Evolutionary conservation across 352 stramenopile genomes (phyloP).

Genomic region (Pilasporangium apinafurcum): DNA sequence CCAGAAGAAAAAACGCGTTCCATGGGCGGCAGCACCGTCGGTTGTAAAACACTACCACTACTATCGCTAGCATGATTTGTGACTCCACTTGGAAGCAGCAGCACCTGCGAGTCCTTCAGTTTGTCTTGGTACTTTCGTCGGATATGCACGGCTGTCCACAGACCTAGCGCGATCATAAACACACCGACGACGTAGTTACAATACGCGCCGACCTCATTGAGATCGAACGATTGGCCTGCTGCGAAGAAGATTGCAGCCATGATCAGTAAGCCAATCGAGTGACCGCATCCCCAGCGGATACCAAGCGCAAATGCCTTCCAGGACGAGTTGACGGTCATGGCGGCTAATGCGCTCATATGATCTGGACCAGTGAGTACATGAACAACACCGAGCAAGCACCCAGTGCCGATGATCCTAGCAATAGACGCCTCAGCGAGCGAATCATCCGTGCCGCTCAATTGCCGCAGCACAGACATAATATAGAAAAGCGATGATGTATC

Average conservation of each 20-base stretch:
- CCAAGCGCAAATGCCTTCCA: constrained; percentile 79
- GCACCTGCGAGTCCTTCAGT: constrained; percentile 21
- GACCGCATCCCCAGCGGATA: constrained; percentile 87
- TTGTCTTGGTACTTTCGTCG: constrained; percentile 42
- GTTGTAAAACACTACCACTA: neutral
- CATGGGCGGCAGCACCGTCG: constrained; percentile 2
- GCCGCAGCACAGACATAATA: no score
- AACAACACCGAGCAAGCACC: constrained; percentile 9
- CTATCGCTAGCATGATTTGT: neutral
- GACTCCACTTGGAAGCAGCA: constrained; percentile 2
- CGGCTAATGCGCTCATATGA: constrained; percentile 87
- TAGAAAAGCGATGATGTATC: no score
- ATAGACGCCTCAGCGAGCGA: constrained; percentile 14
- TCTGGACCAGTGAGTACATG: constrained; percentile 56
- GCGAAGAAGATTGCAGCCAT: constrained; percentile 84
- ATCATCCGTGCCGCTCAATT: constrained; percentile 10
- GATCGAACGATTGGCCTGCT: constrained; percentile 30
- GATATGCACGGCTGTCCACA: constrained; percentile 47
- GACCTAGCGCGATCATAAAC: constrained; percentile 72
- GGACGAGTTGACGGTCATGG: constrained; percentile 75
- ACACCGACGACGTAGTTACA: constrained; percentile 70
- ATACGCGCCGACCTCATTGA: constrained; percentile 50
- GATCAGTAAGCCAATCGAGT: constrained; percentile 85
- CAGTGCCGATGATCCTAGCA: constrained; percentile 14
- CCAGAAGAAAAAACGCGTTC: neutral